These are phyloP conservation scores for Priceomyces carsonii DNA, from an alignment of 805 yeast genomes.

Conservation along the genomic window DNA sequence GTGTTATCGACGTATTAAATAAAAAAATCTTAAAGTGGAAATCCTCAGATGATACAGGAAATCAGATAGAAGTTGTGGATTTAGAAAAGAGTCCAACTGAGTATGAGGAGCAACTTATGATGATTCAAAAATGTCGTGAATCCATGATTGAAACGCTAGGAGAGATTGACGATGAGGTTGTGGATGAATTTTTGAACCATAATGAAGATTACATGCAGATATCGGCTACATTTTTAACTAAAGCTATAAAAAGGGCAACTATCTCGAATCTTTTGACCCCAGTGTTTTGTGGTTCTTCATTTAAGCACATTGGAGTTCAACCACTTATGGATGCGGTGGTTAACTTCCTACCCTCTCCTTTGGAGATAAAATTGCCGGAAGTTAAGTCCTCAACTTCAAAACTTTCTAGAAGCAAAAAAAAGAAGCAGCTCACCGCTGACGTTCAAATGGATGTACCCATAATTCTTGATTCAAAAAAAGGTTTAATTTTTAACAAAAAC, in stretches of 20 bases:
- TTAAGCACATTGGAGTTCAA: conserved; percentile 91
- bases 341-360: conserved; percentile 79
- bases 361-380: conserved; percentile 60
- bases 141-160: conserved; percentile 82
- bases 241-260: conserved; percentile 66
- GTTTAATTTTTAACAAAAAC: conserved; percentile 55
- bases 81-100: conserved; percentile 28
- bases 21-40: conserved; percentile 60
- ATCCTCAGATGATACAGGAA: conserved; percentile 47
- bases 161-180: conserved; percentile 74
- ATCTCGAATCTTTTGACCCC: conserved; percentile 63
- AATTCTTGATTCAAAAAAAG: conserved; percentile 40
- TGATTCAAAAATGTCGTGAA: conserved; percentile 60
- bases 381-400: conserved; percentile 28
- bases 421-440: conserved; percentile 9
- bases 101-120: conserved; percentile 41
- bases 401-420: conserved; percentile 16
- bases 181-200: conserved; percentile 73
- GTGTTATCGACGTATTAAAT: conserved; percentile 75
- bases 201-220: conserved; percentile 70
- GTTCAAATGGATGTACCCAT: conserved; percentile 26
- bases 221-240: conserved; percentile 51
- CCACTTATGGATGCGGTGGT: conserved; percentile 85
- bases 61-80: conserved; percentile 48
- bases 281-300: conserved; percentile 90